Conservation (phyloP, 1,284 basidiomycete genomes). For the Psilocybe mexicana region DNA sequence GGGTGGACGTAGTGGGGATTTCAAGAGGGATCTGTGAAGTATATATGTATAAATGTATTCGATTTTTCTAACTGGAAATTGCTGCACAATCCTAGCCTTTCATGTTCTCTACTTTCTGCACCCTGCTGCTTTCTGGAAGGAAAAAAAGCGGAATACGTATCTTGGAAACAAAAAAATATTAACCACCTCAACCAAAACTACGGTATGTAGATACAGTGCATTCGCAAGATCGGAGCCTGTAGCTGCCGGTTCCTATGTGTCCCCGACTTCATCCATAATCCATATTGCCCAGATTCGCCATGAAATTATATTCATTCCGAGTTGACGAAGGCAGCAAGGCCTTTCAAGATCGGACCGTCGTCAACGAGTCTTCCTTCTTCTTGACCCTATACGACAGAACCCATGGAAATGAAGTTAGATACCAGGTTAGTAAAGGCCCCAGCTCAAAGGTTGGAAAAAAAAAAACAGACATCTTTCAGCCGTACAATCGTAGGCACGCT, state of each 20-base stretch:
- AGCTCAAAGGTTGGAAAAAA: neutral
- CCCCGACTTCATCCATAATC: too few species aligned
- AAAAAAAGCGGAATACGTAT: too few species aligned
- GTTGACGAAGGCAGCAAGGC: conserved; percentile 30
- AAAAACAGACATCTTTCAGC: conserved; percentile 58
- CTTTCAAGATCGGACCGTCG: conserved; percentile 40
- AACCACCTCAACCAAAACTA: too few species aligned
- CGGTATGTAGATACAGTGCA: too few species aligned
- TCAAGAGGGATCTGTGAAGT: conserved; percentile 30
- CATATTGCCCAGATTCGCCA: neutral
- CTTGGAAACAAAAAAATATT: too few species aligned
- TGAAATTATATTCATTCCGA: neutral
- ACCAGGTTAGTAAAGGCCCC: neutral
- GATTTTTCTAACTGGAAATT: too few species aligned
- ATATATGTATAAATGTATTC: too few species aligned
- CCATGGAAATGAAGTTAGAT: neutral
- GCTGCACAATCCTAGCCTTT: too few species aligned
- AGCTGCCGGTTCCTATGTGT: too few species aligned
- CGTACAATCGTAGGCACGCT: conserved; percentile 76
- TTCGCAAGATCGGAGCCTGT: too few species aligned
- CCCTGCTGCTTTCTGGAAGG: too few species aligned
- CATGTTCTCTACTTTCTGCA: too few species aligned
- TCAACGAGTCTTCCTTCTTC: conserved; percentile 60
- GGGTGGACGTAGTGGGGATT: conserved; percentile 77
- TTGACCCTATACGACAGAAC: conserved; percentile 40